Percentiles rank a stretch among this genome's conserved stretches.
These are phyloP conservation scores for Tolypocladium tropicale DNA, from an alignment of 2,329 filamentous ascomycete species.

Conservation along the genomic window DNA sequence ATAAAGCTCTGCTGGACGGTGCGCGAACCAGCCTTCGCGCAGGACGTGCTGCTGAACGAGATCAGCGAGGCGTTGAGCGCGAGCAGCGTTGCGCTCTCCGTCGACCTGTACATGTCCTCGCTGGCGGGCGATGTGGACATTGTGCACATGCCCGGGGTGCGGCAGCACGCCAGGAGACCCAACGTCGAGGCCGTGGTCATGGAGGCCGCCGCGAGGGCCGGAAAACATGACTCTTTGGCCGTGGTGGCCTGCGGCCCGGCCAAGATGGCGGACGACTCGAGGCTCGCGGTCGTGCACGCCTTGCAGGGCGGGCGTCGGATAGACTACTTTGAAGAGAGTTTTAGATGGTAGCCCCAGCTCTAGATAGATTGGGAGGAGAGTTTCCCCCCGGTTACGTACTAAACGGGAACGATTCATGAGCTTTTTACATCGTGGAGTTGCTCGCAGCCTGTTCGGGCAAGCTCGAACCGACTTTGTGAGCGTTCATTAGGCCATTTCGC, in stretches of 20 bases:
- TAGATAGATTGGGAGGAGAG: background rate
- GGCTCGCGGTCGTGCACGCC: slow-evolving; percentile 22
- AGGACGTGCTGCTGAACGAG: slow-evolving; percentile 22
- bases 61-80: slow-evolving; percentile 14
- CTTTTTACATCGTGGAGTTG: background rate
- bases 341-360: background rate
- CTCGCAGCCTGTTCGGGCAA: background rate
- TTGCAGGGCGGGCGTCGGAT: slow-evolving; percentile 12
- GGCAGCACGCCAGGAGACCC: slow-evolving; percentile 17
- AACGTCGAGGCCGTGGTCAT: slow-evolving; percentile 21
- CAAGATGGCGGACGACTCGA: slow-evolving; percentile 32
- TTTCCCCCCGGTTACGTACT: background rate
- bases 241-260: slow-evolving; percentile 34
- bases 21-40: slow-evolving; percentile 26
- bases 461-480: background rate
- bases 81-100: slow-evolving; percentile 13
- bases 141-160: slow-evolving; percentile 2
- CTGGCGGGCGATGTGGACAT: background rate
- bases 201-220: slow-evolving; percentile 11
- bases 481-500: background rate
- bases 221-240: slow-evolving; percentile 18
- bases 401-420: background rate
- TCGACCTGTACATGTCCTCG: slow-evolving; percentile 27
- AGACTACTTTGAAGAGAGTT: slow-evolving; percentile 8
- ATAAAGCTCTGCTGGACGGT: slow-evolving; percentile 33